phyloP scores from a whole-genome alignment of 1,139 yeast genomes.

The Candida sp. region DNA sequence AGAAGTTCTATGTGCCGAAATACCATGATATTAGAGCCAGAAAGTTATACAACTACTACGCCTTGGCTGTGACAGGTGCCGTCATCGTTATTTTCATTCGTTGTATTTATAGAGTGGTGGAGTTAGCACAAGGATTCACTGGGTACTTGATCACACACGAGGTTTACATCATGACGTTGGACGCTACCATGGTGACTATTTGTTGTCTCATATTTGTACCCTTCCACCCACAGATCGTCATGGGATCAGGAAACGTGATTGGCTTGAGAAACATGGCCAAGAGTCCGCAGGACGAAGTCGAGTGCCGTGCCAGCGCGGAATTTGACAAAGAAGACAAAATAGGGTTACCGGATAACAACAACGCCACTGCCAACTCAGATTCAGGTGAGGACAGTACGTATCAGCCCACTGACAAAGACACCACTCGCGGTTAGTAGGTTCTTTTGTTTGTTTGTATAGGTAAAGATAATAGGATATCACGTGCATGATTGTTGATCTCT shows the following conservation, averaged over 20 bases:
- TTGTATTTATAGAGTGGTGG: conserved; percentile 80
- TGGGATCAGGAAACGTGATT: conserved; percentile 35
- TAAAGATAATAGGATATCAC: too few species aligned
- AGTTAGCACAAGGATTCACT: conserved; percentile 74
- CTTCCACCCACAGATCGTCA: conserved; percentile 63
- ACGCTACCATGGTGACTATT: conserved; percentile 66
- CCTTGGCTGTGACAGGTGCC: conserved; percentile 51
- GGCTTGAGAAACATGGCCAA: conserved; percentile 14
- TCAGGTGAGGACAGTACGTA: too few species aligned
- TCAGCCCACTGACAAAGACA: too few species aligned
- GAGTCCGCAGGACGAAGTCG: conserved; percentile 9
- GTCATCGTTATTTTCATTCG: conserved; percentile 63
- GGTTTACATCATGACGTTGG: conserved; percentile 74
- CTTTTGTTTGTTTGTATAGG: too few species aligned
- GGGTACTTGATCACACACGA: conserved; percentile 76
- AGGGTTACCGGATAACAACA: too few species aligned
- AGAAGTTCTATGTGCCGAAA: conserved; percentile 35
- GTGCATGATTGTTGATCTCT: too few species aligned
- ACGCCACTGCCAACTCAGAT: too few species aligned
- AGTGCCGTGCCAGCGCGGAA: not conserved
- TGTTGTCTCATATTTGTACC: conserved; percentile 48
- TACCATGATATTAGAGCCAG: conserved; percentile 43
- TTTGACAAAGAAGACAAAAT: not conserved
- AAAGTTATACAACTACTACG: conserved; percentile 45
- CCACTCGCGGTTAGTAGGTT: too few species aligned